Evolutionary conservation across 2,329 filamentous ascomycete species (phyloP), one percentile per base, ranked within the genome.

Genomic region (Penicillium glabrum): DNA sequence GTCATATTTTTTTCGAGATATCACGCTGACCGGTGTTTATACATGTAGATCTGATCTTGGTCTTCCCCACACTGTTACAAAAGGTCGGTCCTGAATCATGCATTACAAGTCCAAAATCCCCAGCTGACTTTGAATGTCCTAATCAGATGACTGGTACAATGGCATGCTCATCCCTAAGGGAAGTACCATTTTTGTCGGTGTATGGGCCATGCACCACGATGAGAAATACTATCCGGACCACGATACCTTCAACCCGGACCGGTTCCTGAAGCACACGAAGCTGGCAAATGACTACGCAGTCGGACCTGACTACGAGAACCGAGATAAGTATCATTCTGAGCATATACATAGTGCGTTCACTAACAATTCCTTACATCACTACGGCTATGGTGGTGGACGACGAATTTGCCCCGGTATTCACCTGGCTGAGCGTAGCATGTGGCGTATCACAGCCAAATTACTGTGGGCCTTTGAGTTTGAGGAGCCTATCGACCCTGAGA

Each of bases 91-190:
- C 13, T 35, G 11, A 16, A 14, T 7, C 16, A 5, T 14, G 6
- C 6, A 35, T 35, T 3, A 35, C 16, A 6, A 35, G 31, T 16
- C 13, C 16, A 13, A 35, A 16, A 3, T 10, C 14, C 31, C 31
- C 6, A 5, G 14, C 31, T 35, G 31, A 35, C 13, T 14, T 80
- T 80, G 0, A 80, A 83, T 55, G 78, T 79, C 1, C 72, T 75
- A 0, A 79, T 76, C 1, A 72, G 80, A 83, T 46, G 80, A 83
- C 55, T 66, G 69, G 19, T 83, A 81, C 62, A 73, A 76, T 44
- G 80, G 79, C n/a, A 82, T 79, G 61, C 67, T 74, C 16, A 81
- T 84, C 26, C 81, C 82, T 3, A 72, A 75, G 3, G 80, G 77
- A 0, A 81, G 81, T 0, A 77, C 75, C 0, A 68, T 84, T 0